A percentile compares a stretch with the other conserved stretches of the same genome.
phyloP scores from a whole-genome alignment of 2,329 filamentous ascomycete species.

The Pseudocercospora eumusae region DNA sequence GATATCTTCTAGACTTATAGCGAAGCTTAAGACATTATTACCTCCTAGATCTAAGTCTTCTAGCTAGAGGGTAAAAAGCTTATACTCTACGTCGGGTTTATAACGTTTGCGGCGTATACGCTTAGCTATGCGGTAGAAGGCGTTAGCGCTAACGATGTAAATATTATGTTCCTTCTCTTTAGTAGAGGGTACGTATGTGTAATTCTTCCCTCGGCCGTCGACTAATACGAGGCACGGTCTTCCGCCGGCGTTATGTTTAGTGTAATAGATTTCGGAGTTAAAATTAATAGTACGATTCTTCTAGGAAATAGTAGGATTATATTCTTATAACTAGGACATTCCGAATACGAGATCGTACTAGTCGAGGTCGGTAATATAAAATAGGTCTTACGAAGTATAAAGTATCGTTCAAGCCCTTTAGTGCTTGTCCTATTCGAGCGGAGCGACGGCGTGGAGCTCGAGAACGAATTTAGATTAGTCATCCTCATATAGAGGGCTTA shows the following conservation, averaged over 20 bases:
- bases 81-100: not conserved
- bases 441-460: no score
- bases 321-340: no score
- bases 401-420: no score
- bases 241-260: not conserved
- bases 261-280: no score
- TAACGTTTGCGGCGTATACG: not conserved
- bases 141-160: not conserved
- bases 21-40: not conserved
- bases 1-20: not conserved
- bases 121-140: not conserved
- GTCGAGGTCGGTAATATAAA: no score
- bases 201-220: not conserved
- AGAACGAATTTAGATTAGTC: no score
- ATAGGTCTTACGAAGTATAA: no score
- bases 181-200: not conserved
- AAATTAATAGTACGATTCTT: no score
- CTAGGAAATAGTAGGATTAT: no score
- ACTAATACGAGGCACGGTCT: not conserved
- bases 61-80: not conserved
- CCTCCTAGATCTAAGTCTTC: not conserved
- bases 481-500: no score
- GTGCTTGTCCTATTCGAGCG: no score
- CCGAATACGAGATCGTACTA: no score
- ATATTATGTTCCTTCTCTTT: not conserved